Evolutionary conservation across 2,329 filamentous ascomycete species (phyloP).

Genomic region (Cadophora sp.): DNA sequence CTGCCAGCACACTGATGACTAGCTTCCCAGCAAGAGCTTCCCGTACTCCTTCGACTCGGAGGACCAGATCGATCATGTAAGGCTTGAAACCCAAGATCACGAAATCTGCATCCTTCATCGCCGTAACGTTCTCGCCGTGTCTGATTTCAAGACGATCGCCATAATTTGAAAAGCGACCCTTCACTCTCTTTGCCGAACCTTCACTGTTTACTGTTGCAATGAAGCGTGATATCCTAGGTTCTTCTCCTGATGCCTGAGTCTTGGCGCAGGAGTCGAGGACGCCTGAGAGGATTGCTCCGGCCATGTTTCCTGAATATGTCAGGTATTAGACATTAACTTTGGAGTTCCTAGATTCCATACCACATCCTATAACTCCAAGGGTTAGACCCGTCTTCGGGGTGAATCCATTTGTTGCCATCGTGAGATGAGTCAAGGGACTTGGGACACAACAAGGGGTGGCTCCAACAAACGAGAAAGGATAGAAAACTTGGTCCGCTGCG

Average conservation of each 20-base stretch:
- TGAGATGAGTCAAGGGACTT: neutral
- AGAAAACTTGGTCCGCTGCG: no score
- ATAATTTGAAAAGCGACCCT: constrained; percentile 44
- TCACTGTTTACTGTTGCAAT: constrained; percentile 53
- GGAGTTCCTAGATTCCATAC: neutral
- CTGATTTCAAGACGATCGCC: constrained; percentile 41
- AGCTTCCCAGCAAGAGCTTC: constrained; percentile 81
- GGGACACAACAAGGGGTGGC: neutral
- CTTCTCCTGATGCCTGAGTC: constrained; percentile 23
- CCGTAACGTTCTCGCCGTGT: constrained; percentile 67
- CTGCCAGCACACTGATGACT: constrained; percentile 82
- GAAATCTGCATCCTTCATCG: constrained; percentile 73
- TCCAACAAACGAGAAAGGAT: no score
- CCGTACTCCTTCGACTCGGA: constrained; percentile 70
- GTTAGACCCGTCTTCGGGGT: constrained; percentile 12
- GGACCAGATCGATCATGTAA: constrained; percentile 72
- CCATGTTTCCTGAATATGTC: constrained; percentile 39
- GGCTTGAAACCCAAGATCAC: constrained; percentile 85
- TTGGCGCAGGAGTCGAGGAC: constrained; percentile 36
- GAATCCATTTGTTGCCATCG: constrained; percentile 13
- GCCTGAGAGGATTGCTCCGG: constrained; percentile 39
- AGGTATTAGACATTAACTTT: neutral
- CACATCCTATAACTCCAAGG: constrained; percentile 21
- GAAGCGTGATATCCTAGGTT: constrained; percentile 43
- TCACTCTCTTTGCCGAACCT: constrained; percentile 47